Base-by-base conservation (phyloP, 179 eudicot species). In the Corrigiola litoralis region DNA sequence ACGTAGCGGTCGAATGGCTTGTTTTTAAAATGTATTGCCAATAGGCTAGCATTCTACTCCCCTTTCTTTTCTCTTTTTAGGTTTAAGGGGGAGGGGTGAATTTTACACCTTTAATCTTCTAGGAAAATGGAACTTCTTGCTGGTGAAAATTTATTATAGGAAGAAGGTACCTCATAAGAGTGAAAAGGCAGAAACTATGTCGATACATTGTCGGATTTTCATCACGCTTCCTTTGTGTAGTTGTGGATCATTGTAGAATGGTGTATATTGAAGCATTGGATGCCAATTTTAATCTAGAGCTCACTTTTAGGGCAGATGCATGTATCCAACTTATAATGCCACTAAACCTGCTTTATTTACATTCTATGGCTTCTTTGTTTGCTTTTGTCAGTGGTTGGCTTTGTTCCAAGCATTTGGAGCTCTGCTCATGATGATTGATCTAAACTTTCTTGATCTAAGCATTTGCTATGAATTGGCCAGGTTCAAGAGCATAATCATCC, bases 401-500 rank as follows among this genome's bases (percentile, higher is more conserved):
- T 12, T 0, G 13, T 38, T 6, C 2, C 16, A 32, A 37, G 46
- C 28, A 57, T 8, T 36, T 14, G 13, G 31, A 37, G 62, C 32
- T 37, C 62, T 21, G 24, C 38, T 11, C 54, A 27, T 29, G 21
- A 37, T 47, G 14, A 36, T 34, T 1, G 42, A n/a, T 32, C 27
- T 66, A 34, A 37, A 5, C 31, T 66, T 42, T 29, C 2, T 53
- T 20, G 36, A 24, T 24, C 20, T 67, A 6, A 67, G 32, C n/a
- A 21, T 38, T 61, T 46, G 48, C 48, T 18, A 10, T 48, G 63
- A 9, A 25, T 51, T 66, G 66, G 31, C 38, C 88, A 86, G 92
- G 92, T 83, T 31, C 88, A 83, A 67, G 88, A 83, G 72, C 92
- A 86, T 74, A 86, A 79, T 63, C 88, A 90, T 81, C 99, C 97